Conservation (phyloP, 1,139 yeast species). For the Taphrina populina region DNA sequence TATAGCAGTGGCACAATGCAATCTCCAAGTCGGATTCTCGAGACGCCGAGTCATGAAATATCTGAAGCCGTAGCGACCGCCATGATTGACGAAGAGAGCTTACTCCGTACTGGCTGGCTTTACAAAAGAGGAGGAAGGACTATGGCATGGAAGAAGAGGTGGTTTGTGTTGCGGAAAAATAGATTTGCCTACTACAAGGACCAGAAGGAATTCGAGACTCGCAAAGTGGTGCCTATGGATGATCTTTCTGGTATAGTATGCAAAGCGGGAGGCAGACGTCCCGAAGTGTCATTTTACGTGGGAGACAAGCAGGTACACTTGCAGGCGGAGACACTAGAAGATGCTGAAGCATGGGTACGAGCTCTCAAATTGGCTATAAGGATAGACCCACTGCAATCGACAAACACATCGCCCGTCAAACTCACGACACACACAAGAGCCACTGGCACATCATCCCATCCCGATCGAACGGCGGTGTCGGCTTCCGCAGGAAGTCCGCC, state of each 20-base stretch:
- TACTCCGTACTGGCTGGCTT: slow-evolving; percentile 20
- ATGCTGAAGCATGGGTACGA: slow-evolving; percentile 50
- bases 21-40: too few species aligned
- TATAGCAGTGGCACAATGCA: too few species aligned
- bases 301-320: slow-evolving; percentile 51
- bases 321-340: slow-evolving; percentile 47
- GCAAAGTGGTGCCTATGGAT: slow-evolving; percentile 50
- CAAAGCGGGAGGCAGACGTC: not conserved
- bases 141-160: slow-evolving; percentile 52
- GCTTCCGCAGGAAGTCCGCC: slow-evolving; percentile 5
- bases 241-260: slow-evolving; percentile 46
- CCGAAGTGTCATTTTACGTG: slow-evolving; percentile 51
- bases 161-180: slow-evolving; percentile 60
- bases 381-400: not conserved
- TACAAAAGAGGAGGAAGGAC: slow-evolving; percentile 19
- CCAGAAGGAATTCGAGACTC: slow-evolving; percentile 57
- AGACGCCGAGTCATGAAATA: too few species aligned
- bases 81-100: slow-evolving; percentile 12
- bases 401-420: not conserved
- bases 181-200: slow-evolving; percentile 62
- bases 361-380: slow-evolving; percentile 45
- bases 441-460: not conserved
- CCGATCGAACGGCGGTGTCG: not conserved
- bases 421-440: not conserved
- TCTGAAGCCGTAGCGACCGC: slow-evolving; percentile 13